A percentile compares a stretch with the other conserved stretches of the same genome.
These are phyloP conservation scores for Leptographium wingfieldii DNA, from an alignment of 2,329 filamentous ascomycete genomes.

Conservation along the genomic window DNA sequence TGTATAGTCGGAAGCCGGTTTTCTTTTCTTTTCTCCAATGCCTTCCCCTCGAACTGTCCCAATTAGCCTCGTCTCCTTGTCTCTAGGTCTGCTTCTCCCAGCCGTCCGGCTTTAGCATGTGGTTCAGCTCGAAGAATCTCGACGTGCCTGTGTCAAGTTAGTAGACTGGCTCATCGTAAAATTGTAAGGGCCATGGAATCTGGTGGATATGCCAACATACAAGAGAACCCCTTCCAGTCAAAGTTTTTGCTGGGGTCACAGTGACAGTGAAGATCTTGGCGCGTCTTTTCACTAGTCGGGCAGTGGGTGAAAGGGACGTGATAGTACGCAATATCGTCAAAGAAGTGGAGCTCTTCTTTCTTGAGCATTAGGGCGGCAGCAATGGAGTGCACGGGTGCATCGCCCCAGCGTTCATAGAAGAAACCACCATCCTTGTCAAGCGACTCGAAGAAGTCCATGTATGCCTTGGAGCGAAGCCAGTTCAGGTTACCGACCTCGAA, in stretches of 20 bases:
- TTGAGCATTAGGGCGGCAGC: constrained; percentile 75
- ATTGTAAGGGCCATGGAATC: neutral
- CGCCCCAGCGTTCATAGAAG: constrained; percentile 98
- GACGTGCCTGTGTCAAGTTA: constrained; percentile 54
- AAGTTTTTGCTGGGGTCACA: constrained; percentile 97
- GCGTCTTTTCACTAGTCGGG: constrained; percentile 75
- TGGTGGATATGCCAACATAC: constrained; percentile 40
- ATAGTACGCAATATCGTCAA: constrained; percentile 97
- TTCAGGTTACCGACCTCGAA: constrained; percentile 92
- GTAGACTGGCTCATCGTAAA: neutral
- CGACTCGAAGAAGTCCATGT: constrained; percentile 79
- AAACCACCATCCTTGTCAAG: constrained; percentile 89
- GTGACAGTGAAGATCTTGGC: constrained; percentile 77
- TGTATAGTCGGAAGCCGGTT: neutral
- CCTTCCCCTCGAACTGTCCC: neutral
- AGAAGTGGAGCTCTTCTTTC: constrained; percentile 95
- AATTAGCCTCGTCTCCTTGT: neutral
- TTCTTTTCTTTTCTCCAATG: neutral
- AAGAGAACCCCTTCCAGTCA: constrained; percentile 98
- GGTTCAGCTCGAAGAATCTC: constrained; percentile 74
- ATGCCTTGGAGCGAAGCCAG: constrained; percentile 82
- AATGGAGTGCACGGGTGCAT: constrained; percentile 97
- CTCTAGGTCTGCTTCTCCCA: constrained; percentile 58
- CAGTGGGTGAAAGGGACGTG: constrained; percentile 98
- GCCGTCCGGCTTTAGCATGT: constrained; percentile 69